Evolutionary conservation across 148 eudicot species (phyloP).

Genomic region (Camellia sinensis): DNA sequence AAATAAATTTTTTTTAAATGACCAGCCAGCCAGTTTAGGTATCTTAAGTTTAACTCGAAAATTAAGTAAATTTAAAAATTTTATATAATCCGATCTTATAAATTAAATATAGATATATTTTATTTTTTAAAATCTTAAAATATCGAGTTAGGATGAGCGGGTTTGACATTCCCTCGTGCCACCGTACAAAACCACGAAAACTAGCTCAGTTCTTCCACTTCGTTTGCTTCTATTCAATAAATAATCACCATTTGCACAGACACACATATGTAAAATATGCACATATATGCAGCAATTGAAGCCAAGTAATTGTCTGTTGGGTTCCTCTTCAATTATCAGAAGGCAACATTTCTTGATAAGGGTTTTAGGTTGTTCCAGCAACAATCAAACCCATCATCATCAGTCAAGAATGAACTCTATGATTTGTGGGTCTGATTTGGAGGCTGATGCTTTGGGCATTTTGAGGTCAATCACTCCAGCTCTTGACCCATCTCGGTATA

Average conservation of each 20-base stretch:
- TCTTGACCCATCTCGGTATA: constrained; percentile 60
- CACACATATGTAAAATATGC: background rate
- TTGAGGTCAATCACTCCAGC: constrained; percentile 70
- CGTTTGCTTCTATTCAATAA: no score
- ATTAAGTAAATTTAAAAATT: no score
- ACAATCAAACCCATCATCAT: constrained; percentile 23
- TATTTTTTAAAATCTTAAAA: no score
- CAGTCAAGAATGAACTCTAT: constrained; percentile 35
- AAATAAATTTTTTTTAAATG: no score
- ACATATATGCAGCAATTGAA: background rate
- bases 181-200: no score
- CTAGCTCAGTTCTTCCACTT: no score
- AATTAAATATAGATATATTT: no score
- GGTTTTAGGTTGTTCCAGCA: constrained; percentile 36
- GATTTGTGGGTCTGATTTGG: constrained; percentile 38
- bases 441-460: constrained; percentile 57
- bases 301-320: constrained; percentile 27
- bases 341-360: constrained; percentile 64
- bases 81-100: no score
- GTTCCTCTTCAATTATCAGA: constrained; percentile 46
- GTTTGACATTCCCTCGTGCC: no score
- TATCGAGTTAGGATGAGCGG: no score
- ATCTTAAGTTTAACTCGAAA: no score
- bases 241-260: background rate
- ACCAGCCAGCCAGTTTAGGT: no score